These are phyloP conservation scores for Sarocladiaceae sp. DNA, from an alignment of 2,329 filamentous ascomycete genomes.

Conservation along the genomic window DNA sequence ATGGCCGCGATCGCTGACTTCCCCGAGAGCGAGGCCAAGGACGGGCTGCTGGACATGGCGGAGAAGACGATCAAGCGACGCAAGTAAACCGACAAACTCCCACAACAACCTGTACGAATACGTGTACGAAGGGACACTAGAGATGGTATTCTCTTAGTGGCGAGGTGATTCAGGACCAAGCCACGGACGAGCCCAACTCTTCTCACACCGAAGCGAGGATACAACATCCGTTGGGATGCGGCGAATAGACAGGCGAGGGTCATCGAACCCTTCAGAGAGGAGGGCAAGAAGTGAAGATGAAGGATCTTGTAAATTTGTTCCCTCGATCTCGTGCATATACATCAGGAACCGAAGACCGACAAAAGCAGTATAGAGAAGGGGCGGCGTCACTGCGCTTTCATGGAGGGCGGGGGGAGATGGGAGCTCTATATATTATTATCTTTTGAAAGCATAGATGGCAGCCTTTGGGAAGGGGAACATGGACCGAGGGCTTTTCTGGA, in stretches of 20 bases:
- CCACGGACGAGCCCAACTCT: too few relatives aligned
- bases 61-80: constrained; percentile 82
- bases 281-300: not conserved
- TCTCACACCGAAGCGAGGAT: not conserved
- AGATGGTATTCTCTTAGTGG: too few relatives aligned
- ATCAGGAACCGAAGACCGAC: too few relatives aligned
- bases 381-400: not conserved
- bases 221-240: too few relatives aligned
- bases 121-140: not conserved
- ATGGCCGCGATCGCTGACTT: constrained; percentile 77
- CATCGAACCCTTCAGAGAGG: not conserved
- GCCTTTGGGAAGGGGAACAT: too few relatives aligned
- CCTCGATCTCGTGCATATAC: not conserved
- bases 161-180: too few relatives aligned
- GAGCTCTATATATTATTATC: too few relatives aligned
- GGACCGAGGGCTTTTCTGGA: too few relatives aligned
- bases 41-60: constrained; percentile 88
- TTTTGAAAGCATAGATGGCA: too few relatives aligned
- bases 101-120: constrained; percentile 1
- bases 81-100: constrained; percentile 53
- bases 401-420: not conserved
- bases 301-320: not conserved
- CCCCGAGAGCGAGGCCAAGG: constrained; percentile 91
- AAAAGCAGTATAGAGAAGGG: not conserved
- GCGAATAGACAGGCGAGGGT: not conserved